Evolutionary conservation across 2,329 filamentous ascomycete species (phyloP).

Genomic region (Aspergillus calidoustus): DNA sequence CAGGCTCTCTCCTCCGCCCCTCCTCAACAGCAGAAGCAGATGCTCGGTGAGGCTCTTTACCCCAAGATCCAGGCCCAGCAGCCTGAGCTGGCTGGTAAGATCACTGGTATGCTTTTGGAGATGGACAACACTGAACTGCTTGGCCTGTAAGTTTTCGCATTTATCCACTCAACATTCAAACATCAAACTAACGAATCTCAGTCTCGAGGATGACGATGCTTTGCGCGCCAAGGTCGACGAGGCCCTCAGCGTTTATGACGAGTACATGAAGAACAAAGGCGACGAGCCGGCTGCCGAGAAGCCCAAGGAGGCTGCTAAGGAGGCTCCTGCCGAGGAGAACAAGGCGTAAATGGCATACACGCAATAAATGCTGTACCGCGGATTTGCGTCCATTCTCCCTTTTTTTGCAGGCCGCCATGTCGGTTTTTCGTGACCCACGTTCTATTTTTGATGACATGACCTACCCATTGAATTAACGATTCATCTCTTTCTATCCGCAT

Average conservation of each 20-base stretch:
- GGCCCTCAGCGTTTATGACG: slow-evolving; percentile 95
- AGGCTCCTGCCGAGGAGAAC: slow-evolving; percentile 46
- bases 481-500: slow-evolving; percentile 25
- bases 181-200: slow-evolving; percentile 43
- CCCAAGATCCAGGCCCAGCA: slow-evolving; percentile 97
- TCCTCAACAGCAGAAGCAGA: slow-evolving; percentile 92
- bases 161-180: neutral
- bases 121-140: slow-evolving; percentile 97
- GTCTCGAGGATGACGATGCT: slow-evolving; percentile 85
- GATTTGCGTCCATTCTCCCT: slow-evolving; percentile 15
- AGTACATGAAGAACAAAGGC: slow-evolving; percentile 90
- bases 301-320: slow-evolving; percentile 50
- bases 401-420: slow-evolving; percentile 27
- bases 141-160: slow-evolving; percentile 75
- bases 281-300: slow-evolving; percentile 50
- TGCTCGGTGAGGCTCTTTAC: slow-evolving; percentile 96
- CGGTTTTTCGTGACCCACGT: slow-evolving; percentile 37
- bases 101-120: slow-evolving; percentile 98
- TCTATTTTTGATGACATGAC: slow-evolving; percentile 43
- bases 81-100: slow-evolving; percentile 96
- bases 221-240: slow-evolving; percentile 96
- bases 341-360: slow-evolving; percentile 41
- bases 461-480: slow-evolving; percentile 33
- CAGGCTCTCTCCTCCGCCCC: slow-evolving; percentile 57
- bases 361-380: slow-evolving; percentile 23